Base-by-base conservation (phyloP, 345 rosid species). In the Eucalyptus brandiana region DNA sequence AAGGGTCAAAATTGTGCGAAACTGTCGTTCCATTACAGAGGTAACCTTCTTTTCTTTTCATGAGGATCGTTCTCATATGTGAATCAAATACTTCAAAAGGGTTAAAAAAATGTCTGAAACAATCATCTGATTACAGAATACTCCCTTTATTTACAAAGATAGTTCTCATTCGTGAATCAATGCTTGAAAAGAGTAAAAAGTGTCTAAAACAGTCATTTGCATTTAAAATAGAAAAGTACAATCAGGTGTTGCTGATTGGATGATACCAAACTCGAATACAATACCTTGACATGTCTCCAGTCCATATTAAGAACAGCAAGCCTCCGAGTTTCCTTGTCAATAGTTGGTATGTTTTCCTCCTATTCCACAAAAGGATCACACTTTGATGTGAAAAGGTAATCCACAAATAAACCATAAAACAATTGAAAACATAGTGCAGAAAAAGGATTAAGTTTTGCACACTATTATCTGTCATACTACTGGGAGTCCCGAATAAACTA, bases 271-370 rank as follows among this genome's bases (percentile, higher is more conserved):
- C 81, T 72, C 81, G 11, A 76, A 6, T 11, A 76, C 83, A 21
- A 85, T 93, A 97, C 99, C 94, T 95, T 94, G 90, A 97, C 98
- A 92, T 96, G 93, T 91, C 93, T 95, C 99, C 99, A 98, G 69
- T 98, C 99, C 98, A 98, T 94, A 92, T 94, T 92, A 90, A 97
- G 96, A 91, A 92, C 91, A 53, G 99, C 98, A 21, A 98, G 93
- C 92, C 99, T 96, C 88, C 86, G 92, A 24, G 99, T 98, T 93
- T 95, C 98, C 89, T 95, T 93, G 42, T 95, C 96, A 42, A 95
- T 93, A 45, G 51, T 86, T 1, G 95, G 93, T 88, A 98, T 89
- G 87, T 91, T 90, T 92, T 98, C 99, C 88, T 93, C 96, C 99
- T 98, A 92, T 51, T 85, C 44, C 81, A 88, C 23, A 90, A 32